Evolutionary conservation across 768 basidiomycete genomes (phyloP).

Genomic region (Tephrocybe sp.): DNA sequence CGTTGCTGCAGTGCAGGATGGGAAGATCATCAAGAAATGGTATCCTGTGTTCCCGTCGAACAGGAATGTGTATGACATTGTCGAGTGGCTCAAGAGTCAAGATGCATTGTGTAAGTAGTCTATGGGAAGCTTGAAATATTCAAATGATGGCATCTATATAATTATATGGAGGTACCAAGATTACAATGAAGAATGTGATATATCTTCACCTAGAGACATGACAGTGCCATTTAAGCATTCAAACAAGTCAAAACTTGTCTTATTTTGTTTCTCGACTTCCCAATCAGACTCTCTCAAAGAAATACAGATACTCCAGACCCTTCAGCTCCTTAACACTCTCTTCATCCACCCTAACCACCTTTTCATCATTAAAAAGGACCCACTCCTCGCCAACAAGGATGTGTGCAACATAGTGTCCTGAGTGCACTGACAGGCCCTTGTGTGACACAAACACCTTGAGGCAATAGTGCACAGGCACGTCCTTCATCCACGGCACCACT

Average conservation of each 20-base stretch:
- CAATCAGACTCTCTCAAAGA: constrained; percentile 84
- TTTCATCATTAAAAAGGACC: constrained; percentile 96
- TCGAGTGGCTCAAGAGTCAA: constrained; percentile 21
- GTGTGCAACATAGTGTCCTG: constrained; percentile 91
- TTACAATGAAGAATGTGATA: too few relatives aligned
- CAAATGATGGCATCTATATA: too few relatives aligned
- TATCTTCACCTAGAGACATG: too few relatives aligned
- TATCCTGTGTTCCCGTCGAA: constrained; percentile 22
- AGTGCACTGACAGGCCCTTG: constrained; percentile 94
- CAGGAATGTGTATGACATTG: constrained; percentile 18
- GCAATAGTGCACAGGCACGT: constrained; percentile 72
- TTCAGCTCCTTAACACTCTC: constrained; percentile 82
- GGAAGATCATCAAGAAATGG: constrained; percentile 19
- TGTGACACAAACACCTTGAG: constrained; percentile 97
- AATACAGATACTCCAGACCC: constrained; percentile 88
- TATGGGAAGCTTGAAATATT: too few relatives aligned
- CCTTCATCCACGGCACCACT: too few relatives aligned
- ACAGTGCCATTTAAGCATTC: too few relatives aligned
- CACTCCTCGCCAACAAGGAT: constrained; percentile 58
- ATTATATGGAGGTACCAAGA: too few relatives aligned
- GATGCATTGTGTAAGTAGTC: too few relatives aligned
- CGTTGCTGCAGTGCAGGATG: constrained; percentile 16
- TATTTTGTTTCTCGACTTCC: too few relatives aligned
- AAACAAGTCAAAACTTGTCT: too few relatives aligned
- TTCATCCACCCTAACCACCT: constrained; percentile 86